Base-by-base conservation (phyloP, 208 protist species). In the Trypanosoma congolense region DNA sequence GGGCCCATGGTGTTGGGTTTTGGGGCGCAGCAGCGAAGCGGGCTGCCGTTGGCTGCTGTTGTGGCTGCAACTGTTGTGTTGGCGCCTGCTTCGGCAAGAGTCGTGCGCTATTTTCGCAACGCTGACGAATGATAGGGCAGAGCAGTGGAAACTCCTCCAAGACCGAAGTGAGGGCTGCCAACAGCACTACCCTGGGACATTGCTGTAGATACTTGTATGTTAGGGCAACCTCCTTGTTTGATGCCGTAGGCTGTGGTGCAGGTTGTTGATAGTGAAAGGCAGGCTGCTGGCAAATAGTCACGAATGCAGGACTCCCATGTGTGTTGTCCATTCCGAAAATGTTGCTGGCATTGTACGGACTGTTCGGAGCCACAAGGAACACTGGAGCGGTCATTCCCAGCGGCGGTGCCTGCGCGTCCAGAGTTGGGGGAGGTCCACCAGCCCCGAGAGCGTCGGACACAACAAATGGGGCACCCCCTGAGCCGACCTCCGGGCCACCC, bases 91-190 rank as follows among this genome's bases (percentile, higher is more conserved):
- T 18, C 0, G 54, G 12, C 2, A 61, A 22, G 31, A 61, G 3
- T 8, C 54, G 8, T 16, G 44, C 19, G 1, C 71, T 65, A 50
- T 83, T 76, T 60, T 93, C 86, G 48, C 83, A 73, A 0, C 80
- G 73, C 40, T 63, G 29, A 1, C 70, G 74, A 4, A 93, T 71
- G 9, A 57, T 38, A 2, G 75, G 74, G 44, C 61, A 63, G 0
- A 84, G 55, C 4, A 80, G 50, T 24, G 81, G 81, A 55, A 73
- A 76, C 47, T 93, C 86, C 18, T 90, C 83, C 45, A 93, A 33
- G 0, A 93, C 63, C 0, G 82, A 86, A 36, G 71, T 69, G 12
- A 93, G 57, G 3, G 90, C 64, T 10, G 70, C 69, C 9, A 90
- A 57, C 38, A 93, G 59, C 4, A 80, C 73, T 12, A 62, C 55